Evolutionary conservation across 495 filamentous ascomycete species (phyloP).

Genomic region (Aspergillus avenaceus): DNA sequence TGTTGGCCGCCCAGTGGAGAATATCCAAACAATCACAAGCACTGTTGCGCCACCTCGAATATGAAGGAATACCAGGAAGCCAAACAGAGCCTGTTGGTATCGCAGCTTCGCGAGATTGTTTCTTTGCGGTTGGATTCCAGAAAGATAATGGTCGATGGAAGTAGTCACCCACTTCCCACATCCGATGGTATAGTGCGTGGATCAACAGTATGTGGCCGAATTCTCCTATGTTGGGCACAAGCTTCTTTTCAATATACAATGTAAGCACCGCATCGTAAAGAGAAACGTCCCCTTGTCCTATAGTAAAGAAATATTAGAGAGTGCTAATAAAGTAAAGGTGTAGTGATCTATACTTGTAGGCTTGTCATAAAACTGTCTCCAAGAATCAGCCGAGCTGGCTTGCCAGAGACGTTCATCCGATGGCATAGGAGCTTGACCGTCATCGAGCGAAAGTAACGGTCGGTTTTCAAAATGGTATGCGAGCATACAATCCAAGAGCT

Average conservation of each 20-base stretch:
- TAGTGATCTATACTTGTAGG: slow-evolving; percentile 19
- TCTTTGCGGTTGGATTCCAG: slow-evolving; percentile 47
- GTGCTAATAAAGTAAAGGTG: background rate
- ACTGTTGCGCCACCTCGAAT: slow-evolving; percentile 53
- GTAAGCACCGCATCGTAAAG: slow-evolving; percentile 42
- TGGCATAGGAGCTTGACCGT: slow-evolving; percentile 40
- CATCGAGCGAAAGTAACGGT: slow-evolving; percentile 36
- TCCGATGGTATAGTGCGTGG: slow-evolving; percentile 47
- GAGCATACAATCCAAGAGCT: slow-evolving; percentile 46
- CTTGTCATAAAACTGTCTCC: slow-evolving; percentile 32
- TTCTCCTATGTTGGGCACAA: slow-evolving; percentile 39
- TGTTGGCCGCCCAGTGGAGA: slow-evolving; percentile 52
- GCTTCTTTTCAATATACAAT: slow-evolving; percentile 47
- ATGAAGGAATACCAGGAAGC: slow-evolving; percentile 46
- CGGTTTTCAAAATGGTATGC: slow-evolving; percentile 38
- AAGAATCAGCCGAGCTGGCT: slow-evolving; percentile 29
- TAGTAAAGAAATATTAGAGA: slow-evolving; percentile 3
- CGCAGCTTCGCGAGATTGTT: slow-evolving; percentile 33
- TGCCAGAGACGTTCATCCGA: slow-evolving; percentile 47
- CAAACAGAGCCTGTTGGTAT: slow-evolving; percentile 40
- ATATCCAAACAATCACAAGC: slow-evolving; percentile 53
- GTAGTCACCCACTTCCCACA: slow-evolving; percentile 50
- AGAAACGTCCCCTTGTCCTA: slow-evolving; percentile 29
- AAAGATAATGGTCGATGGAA: slow-evolving; percentile 42
- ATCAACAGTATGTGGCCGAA: slow-evolving; percentile 46